phyloP scores from a whole-genome alignment of 2,329 filamentous ascomycete species.

The Fusarium nanum region DNA sequence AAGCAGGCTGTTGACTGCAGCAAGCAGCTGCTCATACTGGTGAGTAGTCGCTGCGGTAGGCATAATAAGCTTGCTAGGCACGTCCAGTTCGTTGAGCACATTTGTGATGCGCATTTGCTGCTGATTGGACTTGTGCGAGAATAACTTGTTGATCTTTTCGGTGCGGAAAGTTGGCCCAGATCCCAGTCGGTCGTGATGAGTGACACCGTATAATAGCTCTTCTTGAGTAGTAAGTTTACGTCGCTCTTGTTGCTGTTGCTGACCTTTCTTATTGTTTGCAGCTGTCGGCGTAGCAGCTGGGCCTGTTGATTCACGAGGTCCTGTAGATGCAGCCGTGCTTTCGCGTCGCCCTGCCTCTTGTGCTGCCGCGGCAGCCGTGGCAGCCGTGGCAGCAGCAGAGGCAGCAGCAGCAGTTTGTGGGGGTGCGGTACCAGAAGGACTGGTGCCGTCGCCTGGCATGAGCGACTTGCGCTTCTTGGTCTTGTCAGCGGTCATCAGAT shows the following conservation, averaged over 20 bases:
- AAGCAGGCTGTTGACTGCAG: slow-evolving; percentile 74
- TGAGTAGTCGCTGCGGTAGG: slow-evolving; percentile 78
- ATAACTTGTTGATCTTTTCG: slow-evolving; percentile 81
- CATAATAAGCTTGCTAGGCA: slow-evolving; percentile 77
- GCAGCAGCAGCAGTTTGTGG: slow-evolving; percentile 43
- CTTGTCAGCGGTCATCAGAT: slow-evolving; percentile 84
- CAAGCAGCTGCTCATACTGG: slow-evolving; percentile 77
- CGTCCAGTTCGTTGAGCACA: slow-evolving; percentile 76
- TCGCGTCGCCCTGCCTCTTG: slow-evolving; percentile 60
- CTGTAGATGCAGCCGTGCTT: slow-evolving; percentile 62
- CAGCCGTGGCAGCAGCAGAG: slow-evolving; percentile 26
- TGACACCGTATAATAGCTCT: slow-evolving; percentile 84
- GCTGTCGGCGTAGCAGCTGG: slow-evolving; percentile 51
- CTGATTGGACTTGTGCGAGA: slow-evolving; percentile 79
- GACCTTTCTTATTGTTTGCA: slow-evolving; percentile 63
- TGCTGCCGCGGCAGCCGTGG: slow-evolving; percentile 45
- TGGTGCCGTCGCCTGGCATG: slow-evolving; percentile 68
- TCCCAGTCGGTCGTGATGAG: slow-evolving; percentile 84
- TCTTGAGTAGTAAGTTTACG: slow-evolving; percentile 80
- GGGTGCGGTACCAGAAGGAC: slow-evolving; percentile 56
- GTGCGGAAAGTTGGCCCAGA: slow-evolving; percentile 92
- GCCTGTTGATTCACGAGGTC: slow-evolving; percentile 52
- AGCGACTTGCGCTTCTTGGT: slow-evolving; percentile 86
- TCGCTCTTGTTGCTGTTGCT: slow-evolving; percentile 60
- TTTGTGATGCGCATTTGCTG: slow-evolving; percentile 81